Evolutionary conservation across 2,329 filamentous ascomycete species (phyloP).

Genomic region (Xylariaceae sp.): DNA sequence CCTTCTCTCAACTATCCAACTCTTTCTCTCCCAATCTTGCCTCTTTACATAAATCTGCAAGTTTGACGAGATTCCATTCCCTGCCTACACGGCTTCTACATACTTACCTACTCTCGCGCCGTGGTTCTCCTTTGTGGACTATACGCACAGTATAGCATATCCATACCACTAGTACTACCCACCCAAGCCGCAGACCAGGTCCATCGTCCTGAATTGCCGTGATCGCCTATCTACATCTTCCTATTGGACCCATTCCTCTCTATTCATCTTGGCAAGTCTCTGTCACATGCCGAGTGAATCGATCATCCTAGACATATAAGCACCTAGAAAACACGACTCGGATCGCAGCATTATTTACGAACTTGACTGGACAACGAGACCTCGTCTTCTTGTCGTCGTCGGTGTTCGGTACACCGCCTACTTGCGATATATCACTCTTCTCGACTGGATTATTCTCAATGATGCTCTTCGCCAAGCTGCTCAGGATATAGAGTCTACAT

Average conservation of each 20-base stretch:
- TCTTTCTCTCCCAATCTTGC: background rate
- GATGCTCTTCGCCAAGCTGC: conserved; percentile 7
- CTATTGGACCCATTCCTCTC: background rate
- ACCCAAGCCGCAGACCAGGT: background rate
- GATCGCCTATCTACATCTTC: background rate
- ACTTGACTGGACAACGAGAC: conserved; percentile 3
- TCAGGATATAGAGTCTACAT: conserved; percentile 9
- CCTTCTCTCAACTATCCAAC: background rate
- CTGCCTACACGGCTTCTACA: background rate
- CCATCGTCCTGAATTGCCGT: background rate
- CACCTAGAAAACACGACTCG: background rate
- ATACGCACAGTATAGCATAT: background rate
- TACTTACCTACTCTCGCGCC: background rate
- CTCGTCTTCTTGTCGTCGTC: background rate
- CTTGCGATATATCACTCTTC: background rate
- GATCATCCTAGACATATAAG: background rate
- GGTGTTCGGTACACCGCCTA: background rate
- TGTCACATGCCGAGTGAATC: conserved; percentile 5
- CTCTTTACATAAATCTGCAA: background rate
- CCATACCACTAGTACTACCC: background rate
- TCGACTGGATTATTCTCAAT: conserved; percentile 1
- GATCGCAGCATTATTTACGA: background rate
- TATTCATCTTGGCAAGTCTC: conserved; percentile 12
- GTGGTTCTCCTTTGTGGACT: background rate
- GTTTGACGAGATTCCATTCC: background rate